Conservation (phyloP, 75 land plant genomes). For the Pinus taeda region DNA sequence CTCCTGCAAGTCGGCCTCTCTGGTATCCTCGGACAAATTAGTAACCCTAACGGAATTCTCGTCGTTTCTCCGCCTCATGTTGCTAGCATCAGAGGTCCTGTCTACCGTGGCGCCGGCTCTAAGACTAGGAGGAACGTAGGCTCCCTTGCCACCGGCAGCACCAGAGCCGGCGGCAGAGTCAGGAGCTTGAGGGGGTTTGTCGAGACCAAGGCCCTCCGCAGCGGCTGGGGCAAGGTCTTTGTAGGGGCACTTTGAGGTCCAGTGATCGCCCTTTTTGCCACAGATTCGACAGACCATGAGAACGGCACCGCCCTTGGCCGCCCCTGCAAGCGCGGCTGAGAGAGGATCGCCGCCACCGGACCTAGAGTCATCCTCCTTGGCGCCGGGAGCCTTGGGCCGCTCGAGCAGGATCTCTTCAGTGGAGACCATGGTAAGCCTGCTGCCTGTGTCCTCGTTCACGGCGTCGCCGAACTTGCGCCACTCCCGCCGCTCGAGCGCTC, state of each 20-base stretch:
- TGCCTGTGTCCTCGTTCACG: slow-evolving; percentile 55
- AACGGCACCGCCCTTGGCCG: slow-evolving; percentile 50
- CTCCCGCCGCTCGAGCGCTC: slow-evolving; percentile 57
- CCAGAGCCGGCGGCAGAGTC: slow-evolving; percentile 17
- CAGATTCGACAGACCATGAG: slow-evolving; percentile 86
- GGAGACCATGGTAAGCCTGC: slow-evolving; percentile 70
- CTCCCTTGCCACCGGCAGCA: slow-evolving; percentile 13
- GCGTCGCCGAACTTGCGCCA: slow-evolving; percentile 68
- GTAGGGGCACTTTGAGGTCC: slow-evolving; percentile 87
- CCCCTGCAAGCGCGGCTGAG: slow-evolving; percentile 28
- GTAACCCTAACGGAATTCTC: slow-evolving; percentile 85
- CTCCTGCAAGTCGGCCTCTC: slow-evolving; percentile 79
- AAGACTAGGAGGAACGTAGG: slow-evolving; percentile 75
- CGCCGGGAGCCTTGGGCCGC: slow-evolving; percentile 65
- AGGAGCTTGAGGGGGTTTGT: slow-evolving; percentile 20
- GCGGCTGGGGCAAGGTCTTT: slow-evolving; percentile 56
- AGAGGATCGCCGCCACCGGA: slow-evolving; percentile 23
- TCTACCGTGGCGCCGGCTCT: slow-evolving; percentile 44
- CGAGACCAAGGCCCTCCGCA: slow-evolving; percentile 30
- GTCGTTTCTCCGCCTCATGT: slow-evolving; percentile 68
- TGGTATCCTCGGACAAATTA: slow-evolving; percentile 79
- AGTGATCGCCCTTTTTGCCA: slow-evolving; percentile 88
- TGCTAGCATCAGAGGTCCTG: slow-evolving; percentile 21
- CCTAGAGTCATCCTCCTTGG: neutral
- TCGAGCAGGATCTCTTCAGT: slow-evolving; percentile 86